Evolutionary conservation across 768 basidiomycete species (phyloP).

Genomic region (Phylloporus sp.): DNA sequence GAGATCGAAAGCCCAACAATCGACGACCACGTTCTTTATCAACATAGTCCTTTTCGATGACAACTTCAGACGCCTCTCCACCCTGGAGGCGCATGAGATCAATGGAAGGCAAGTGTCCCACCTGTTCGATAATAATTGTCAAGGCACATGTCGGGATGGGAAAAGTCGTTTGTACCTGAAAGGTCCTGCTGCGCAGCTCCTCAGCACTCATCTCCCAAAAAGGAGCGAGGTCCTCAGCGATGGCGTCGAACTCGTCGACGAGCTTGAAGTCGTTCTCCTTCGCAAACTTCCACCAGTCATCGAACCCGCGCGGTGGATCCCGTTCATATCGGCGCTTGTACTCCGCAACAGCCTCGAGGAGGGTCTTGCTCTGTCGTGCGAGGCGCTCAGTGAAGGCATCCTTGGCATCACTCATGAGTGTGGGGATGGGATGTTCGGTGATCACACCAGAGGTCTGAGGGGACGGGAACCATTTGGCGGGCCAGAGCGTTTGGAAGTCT

Average conservation of each 20-base stretch:
- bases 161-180: constrained; percentile 41
- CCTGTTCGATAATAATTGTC: constrained; percentile 35
- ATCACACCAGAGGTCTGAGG: not conserved
- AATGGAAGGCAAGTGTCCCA: constrained; percentile 76
- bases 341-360: constrained; percentile 74
- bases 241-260: constrained; percentile 84
- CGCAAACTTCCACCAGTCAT: constrained; percentile 84
- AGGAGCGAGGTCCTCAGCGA: constrained; percentile 79
- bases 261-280: constrained; percentile 68
- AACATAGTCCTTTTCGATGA: constrained; percentile 50
- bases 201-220: constrained; percentile 74
- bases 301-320: constrained; percentile 86
- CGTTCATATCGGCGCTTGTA: constrained; percentile 76
- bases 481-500: constrained; percentile 7
- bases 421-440: constrained; percentile 72
- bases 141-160: too few relatives aligned
- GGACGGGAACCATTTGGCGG: constrained; percentile 22
- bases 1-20: constrained; percentile 69
- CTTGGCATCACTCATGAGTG: constrained; percentile 82
- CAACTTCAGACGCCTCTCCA: constrained; percentile 58
- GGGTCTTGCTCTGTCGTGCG: constrained; percentile 71
- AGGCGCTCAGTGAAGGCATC: constrained; percentile 62
- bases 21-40: constrained; percentile 73
- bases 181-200: constrained; percentile 63
- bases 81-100: constrained; percentile 74